Conservation (phyloP, 2,329 filamentous ascomycete genomes). For the Xylariaceae sp. region DNA sequence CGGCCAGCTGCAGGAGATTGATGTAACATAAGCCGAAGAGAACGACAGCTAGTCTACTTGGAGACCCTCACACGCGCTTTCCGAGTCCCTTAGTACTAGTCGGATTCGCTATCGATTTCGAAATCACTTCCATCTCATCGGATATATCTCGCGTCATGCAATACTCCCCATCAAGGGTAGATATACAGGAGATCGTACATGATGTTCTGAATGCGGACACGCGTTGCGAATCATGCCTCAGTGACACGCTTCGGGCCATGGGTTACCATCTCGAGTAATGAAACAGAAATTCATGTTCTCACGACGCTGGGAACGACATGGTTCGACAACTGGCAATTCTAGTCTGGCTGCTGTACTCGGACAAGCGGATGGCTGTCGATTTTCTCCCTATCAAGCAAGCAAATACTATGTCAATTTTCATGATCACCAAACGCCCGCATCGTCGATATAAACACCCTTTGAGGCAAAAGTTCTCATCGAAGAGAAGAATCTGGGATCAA, state of each 20-base stretch:
- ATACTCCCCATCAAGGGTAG: conserved; percentile 15
- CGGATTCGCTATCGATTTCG: conserved; percentile 11
- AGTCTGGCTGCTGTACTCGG: conserved; percentile 1
- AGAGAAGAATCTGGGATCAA: conserved; percentile 4
- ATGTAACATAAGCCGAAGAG: conserved; percentile 5
- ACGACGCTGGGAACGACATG: conserved; percentile 14
- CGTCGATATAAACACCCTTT: conserved; percentile 14
- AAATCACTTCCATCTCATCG: conserved; percentile 7
- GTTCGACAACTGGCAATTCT: conserved; percentile 9
- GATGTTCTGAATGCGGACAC: conserved; percentile 1
- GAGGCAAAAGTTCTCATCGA: conserved; percentile 6
- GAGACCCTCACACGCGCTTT: conserved; percentile 1
- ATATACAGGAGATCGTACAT: conserved; percentile 10
- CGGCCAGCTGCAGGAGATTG: conserved; percentile 9
- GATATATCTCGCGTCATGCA: conserved; percentile 6
- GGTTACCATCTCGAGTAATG: conserved; percentile 6
- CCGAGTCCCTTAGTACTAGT: conserved; percentile 2
- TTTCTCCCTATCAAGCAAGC: neutral
- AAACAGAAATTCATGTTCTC: conserved; percentile 3
- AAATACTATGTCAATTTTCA: neutral
- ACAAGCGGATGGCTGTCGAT: conserved; percentile 2
- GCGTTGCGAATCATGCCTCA: conserved; percentile 1
- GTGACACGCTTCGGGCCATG: conserved; percentile 9
- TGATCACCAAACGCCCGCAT: conserved; percentile 1
- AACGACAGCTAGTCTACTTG: conserved; percentile 4